Percentiles rank a stretch among this genome's conserved stretches.
These are phyloP conservation scores for Cladosporium sp. DNA, from an alignment of 2,329 filamentous ascomycete genomes.

Conservation along the genomic window DNA sequence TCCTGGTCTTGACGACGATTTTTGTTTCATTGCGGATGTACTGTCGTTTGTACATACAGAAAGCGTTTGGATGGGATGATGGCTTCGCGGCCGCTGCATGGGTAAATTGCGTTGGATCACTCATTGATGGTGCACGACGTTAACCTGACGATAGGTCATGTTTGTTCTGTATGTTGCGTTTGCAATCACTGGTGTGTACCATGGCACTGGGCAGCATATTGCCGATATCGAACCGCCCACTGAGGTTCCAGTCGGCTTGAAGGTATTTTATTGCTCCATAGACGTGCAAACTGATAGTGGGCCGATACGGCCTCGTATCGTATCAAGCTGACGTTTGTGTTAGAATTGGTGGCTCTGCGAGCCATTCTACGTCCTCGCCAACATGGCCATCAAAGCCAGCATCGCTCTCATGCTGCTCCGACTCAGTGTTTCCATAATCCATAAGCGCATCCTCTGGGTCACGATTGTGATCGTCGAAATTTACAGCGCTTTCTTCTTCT, in stretches of 20 bases:
- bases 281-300: not conserved
- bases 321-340: not conserved
- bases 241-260: slow-evolving; percentile 22
- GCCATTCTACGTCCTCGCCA: slow-evolving; percentile 26
- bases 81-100: slow-evolving; percentile 19
- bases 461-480: slow-evolving; percentile 23
- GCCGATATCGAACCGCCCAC: slow-evolving; percentile 20
- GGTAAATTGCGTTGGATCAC: slow-evolving; percentile 5
- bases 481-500: slow-evolving; percentile 26
- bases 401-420: slow-evolving; percentile 27
- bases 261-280: slow-evolving; percentile 6
- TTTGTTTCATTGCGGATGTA: slow-evolving; percentile 22
- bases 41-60: slow-evolving; percentile 21
- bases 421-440: slow-evolving; percentile 20
- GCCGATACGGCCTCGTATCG: not conserved
- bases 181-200: slow-evolving; percentile 22
- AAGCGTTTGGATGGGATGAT: slow-evolving; percentile 22
- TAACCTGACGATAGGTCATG: slow-evolving; percentile 11
- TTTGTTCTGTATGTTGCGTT: slow-evolving; percentile 22
- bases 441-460: slow-evolving; percentile 22
- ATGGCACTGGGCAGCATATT: slow-evolving; percentile 25
- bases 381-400: slow-evolving; percentile 29
- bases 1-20: slow-evolving; percentile 23
- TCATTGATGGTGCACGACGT: not conserved
- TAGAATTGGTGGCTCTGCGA: slow-evolving; percentile 42